Evolutionary conservation across 2,329 filamentous ascomycete species (phyloP), one percentile per base, ranked within the genome.

Genomic region (Fusarium nematophilum): DNA sequence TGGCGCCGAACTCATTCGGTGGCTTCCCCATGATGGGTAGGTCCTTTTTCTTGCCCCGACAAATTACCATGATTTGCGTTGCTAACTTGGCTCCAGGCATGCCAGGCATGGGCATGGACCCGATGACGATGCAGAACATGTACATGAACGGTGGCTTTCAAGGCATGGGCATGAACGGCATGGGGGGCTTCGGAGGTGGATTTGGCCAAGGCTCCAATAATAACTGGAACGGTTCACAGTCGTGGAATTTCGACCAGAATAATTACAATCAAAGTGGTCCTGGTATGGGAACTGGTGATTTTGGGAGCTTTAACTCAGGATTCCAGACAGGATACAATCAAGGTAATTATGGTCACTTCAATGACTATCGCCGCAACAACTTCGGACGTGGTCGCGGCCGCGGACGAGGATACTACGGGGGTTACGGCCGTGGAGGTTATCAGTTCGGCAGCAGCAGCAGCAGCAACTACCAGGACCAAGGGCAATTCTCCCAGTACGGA

Each of bases 191-290:
- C 79, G 85, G 86, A 79, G 86, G 86, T 78, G 84, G 85, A 75
- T 83, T 73, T 73, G 78, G 76, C 73, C 75, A 78, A 73, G 85
- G 86, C 76, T 85, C 87, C 83, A 88, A 89, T 85, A 86, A 88
- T 86, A 89, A 88, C 82, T 92, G 89, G 89, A 90, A 89, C 83
- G 84, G 84, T 82, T 89, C 90, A 80, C 88, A 91, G 81, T 87
- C 88, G 83, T 92, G 89, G 90, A 90, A 89, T 88, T 86, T 87
- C 83, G 86, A 87, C 83, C 89, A 90, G 89, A 89, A 91, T 91
- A 92, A 91, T 90, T 92, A 87, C 88, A 93, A 87, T 88, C 81
- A 89, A 90, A 92, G 87, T 90, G 87, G 87, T 86, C 85, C 86
- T 84, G 87, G 87, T 83, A 91, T 91, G 86, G 88, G 87, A 79